These are phyloP conservation scores for Scopulariopsis brevicaulis DNA, from an alignment of 2,329 filamentous ascomycete species.

Conservation along the genomic window DNA sequence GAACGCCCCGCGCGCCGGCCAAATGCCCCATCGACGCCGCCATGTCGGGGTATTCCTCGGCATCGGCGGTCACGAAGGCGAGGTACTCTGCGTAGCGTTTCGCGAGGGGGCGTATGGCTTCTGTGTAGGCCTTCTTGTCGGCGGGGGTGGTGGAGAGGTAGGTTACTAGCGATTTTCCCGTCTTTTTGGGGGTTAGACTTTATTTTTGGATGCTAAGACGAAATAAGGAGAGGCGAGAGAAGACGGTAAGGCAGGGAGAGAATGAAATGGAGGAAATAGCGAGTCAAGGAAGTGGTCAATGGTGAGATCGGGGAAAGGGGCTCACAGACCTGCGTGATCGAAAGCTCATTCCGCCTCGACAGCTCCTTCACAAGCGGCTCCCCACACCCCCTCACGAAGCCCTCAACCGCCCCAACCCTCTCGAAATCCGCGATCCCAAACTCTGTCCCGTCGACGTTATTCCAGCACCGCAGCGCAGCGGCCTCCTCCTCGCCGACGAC, in stretches of 20 bases:
- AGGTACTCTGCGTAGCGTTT: slow-evolving; percentile 34
- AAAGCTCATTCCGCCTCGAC: slow-evolving; percentile 30
- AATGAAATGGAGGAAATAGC: background rate
- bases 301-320: background rate
- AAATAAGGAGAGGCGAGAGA: background rate
- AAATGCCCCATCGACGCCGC: slow-evolving; percentile 21
- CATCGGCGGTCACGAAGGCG: slow-evolving; percentile 34
- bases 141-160: slow-evolving; percentile 13
- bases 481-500: slow-evolving; percentile 7
- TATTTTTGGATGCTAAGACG: background rate
- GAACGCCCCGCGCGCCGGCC: slow-evolving; percentile 10
- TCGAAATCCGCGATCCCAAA: slow-evolving; percentile 19
- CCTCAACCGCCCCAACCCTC: slow-evolving; percentile 19
- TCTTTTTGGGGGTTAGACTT: slow-evolving; percentile 11
- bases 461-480: slow-evolving; percentile 23
- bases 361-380: slow-evolving; percentile 29
- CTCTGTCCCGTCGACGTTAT: slow-evolving; percentile 24
- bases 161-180: slow-evolving; percentile 24
- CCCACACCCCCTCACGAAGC: slow-evolving; percentile 24
- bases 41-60: slow-evolving; percentile 31
- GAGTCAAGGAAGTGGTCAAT: too few relatives aligned
- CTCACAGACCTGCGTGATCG: slow-evolving; percentile 22
- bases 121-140: slow-evolving; percentile 22
- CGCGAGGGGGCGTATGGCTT: slow-evolving; percentile 25
- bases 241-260: background rate